Percentiles rank a stretch among this genome's conserved stretches.
phyloP scores from a whole-genome alignment of 2,329 filamentous ascomycete species.

The Phaeosphaeria sp. region DNA sequence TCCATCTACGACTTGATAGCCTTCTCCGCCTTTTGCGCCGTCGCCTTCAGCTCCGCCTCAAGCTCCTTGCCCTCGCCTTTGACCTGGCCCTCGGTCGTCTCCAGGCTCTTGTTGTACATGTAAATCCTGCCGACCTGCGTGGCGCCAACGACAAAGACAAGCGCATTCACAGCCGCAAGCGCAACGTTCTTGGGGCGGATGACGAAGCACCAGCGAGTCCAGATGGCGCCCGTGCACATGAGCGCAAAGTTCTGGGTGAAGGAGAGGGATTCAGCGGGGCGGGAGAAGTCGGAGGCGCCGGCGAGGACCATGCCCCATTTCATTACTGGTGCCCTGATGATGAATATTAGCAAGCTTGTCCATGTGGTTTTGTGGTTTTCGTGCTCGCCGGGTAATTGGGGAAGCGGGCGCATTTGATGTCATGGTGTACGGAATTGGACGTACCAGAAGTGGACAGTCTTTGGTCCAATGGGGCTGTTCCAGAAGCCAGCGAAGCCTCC shows the following conservation, averaged over 20 bases:
- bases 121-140: slow-evolving; percentile 82
- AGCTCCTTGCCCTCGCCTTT: slow-evolving; percentile 45
- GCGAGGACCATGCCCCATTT: slow-evolving; percentile 92
- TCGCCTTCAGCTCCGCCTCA: slow-evolving; percentile 39
- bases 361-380: not conserved
- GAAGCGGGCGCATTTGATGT: slow-evolving; percentile 1
- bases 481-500: slow-evolving; percentile 72
- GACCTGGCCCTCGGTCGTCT: slow-evolving; percentile 54
- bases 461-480: slow-evolving; percentile 57
- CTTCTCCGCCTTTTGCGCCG: slow-evolving; percentile 37
- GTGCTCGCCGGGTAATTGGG: not conserved
- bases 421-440: slow-evolving; percentile 21
- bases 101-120: slow-evolving; percentile 67
- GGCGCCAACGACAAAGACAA: slow-evolving; percentile 86
- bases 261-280: slow-evolving; percentile 90
- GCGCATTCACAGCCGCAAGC: slow-evolving; percentile 96
- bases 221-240: slow-evolving; percentile 90
- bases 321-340: slow-evolving; percentile 86
- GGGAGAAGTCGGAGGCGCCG: slow-evolving; percentile 87
- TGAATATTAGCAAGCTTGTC: not conserved
- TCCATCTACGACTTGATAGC: slow-evolving; percentile 22
- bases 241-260: slow-evolving; percentile 91
- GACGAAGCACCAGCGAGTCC: slow-evolving; percentile 98
- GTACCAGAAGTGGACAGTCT: slow-evolving; percentile 98
- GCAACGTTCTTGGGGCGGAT: slow-evolving; percentile 94